Conservation (phyloP, 2,329 filamentous ascomycete genomes). For the Fusarium nelsonii region DNA sequence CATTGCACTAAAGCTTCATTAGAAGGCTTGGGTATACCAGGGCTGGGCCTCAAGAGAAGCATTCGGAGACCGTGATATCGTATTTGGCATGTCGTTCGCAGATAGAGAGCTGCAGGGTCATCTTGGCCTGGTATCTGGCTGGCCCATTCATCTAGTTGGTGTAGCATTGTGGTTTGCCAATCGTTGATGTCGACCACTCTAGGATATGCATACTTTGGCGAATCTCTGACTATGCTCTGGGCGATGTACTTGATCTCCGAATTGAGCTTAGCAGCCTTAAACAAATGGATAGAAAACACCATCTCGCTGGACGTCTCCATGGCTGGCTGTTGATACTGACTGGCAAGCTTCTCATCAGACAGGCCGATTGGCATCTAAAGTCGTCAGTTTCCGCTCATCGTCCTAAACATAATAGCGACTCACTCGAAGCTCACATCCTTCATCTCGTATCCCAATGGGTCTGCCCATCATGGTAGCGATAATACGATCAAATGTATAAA, state of each 20-base stretch:
- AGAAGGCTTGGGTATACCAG: conserved; percentile 62
- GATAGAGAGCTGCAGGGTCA: conserved; percentile 38
- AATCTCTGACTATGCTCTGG: conserved; percentile 63
- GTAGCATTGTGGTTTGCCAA: conserved; percentile 61
- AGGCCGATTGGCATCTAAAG: conserved; percentile 49
- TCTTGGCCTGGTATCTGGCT: conserved; percentile 50
- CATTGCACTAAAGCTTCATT: conserved; percentile 57
- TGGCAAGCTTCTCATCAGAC: conserved; percentile 37
- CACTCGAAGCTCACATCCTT: conserved; percentile 65
- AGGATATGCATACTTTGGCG: conserved; percentile 63
- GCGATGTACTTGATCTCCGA: conserved; percentile 70
- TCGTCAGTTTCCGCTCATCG: conserved; percentile 16
- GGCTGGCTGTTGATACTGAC: background rate
- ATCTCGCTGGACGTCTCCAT: conserved; percentile 42
- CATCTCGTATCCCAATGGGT: conserved; percentile 66
- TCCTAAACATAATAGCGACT: background rate
- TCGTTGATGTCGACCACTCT: conserved; percentile 57
- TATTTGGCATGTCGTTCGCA: conserved; percentile 55
- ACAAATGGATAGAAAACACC: conserved; percentile 62
- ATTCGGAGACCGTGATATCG: conserved; percentile 63
- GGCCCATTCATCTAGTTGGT: conserved; percentile 57
- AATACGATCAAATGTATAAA: conserved; percentile 64
- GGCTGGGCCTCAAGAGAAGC: conserved; percentile 64
- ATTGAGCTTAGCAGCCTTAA: conserved; percentile 61
- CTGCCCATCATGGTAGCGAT: conserved; percentile 68